phyloP scores from a whole-genome alignment of 441 rosid genomes.

The Capsella rubella region DNA sequence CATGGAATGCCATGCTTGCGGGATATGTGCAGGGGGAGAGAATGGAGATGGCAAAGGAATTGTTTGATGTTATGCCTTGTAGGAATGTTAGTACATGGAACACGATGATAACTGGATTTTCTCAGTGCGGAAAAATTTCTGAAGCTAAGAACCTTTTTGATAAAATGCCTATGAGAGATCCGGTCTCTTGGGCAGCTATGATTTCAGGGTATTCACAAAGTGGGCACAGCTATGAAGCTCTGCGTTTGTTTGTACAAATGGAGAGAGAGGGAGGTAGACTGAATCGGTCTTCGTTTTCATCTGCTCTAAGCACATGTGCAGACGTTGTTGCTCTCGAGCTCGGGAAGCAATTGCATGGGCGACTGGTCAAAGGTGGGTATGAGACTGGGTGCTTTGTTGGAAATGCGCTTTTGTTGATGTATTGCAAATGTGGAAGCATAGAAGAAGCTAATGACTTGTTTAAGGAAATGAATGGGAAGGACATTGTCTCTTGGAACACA shows the following conservation, averaged over 20 bases:
- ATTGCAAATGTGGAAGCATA: constrained; percentile 77
- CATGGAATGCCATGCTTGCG: constrained; percentile 86
- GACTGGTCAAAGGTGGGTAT: constrained; percentile 69
- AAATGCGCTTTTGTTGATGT: constrained; percentile 77
- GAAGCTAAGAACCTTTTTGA: constrained; percentile 63
- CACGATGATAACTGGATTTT: constrained; percentile 77
- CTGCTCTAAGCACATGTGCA: constrained; percentile 69
- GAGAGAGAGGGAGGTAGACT: constrained; percentile 63
- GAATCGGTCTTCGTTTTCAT: constrained; percentile 67
- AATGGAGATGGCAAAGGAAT: constrained; percentile 68
- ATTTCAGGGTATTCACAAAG: constrained; percentile 71
- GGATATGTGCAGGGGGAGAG: constrained; percentile 69
- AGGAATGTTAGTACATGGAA: constrained; percentile 72
- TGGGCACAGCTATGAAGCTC: constrained; percentile 63
- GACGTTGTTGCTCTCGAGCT: constrained; percentile 71
- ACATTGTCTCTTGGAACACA: constrained; percentile 63
- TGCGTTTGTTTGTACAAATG: constrained; percentile 61
- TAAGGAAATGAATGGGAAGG: constrained; percentile 64
- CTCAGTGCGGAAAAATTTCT: constrained; percentile 59
- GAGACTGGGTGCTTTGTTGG: constrained; percentile 71
- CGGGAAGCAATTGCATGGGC: constrained; percentile 73
- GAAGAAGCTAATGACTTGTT: constrained; percentile 69
- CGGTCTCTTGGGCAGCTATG: constrained; percentile 85
- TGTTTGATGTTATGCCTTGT: constrained; percentile 70
- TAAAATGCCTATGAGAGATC: constrained; percentile 66